Conservation (phyloP, 495 filamentous ascomycete species). For the Oleoguttula mirabilis region DNA sequence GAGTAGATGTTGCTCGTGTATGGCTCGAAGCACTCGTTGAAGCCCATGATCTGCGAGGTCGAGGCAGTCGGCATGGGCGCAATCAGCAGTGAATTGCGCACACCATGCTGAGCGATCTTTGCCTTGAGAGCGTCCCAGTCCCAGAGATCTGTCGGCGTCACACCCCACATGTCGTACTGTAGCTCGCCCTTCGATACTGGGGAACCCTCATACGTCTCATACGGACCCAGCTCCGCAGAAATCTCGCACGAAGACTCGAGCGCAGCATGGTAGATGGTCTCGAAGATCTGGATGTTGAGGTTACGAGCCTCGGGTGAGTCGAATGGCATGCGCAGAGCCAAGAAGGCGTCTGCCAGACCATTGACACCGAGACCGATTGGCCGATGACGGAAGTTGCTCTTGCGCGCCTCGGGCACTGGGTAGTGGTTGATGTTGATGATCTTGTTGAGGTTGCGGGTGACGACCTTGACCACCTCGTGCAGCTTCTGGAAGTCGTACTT, state of each 20-base stretch:
- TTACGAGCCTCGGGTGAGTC: slow-evolving; percentile 86
- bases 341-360: slow-evolving; percentile 96
- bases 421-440: slow-evolving; percentile 98
- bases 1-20: slow-evolving; percentile 99
- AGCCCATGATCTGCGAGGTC: slow-evolving; percentile 91
- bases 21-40: slow-evolving; percentile 99
- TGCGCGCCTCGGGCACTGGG: slow-evolving; percentile 81
- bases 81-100: slow-evolving; percentile 87
- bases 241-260: slow-evolving; percentile 79
- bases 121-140: slow-evolving; percentile 87
- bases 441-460: slow-evolving; percentile 89
- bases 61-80: slow-evolving; percentile 97
- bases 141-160: slow-evolving; percentile 87
- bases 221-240: slow-evolving; percentile 69
- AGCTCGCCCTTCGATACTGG: slow-evolving; percentile 91
- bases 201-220: slow-evolving; percentile 83
- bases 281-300: slow-evolving; percentile 96
- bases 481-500: slow-evolving; percentile 90
- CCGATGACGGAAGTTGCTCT: slow-evolving; percentile 89
- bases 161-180: slow-evolving; percentile 98
- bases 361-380: slow-evolving; percentile 95
- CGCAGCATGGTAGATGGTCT: slow-evolving; percentile 97
- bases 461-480: slow-evolving; percentile 79
- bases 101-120: slow-evolving; percentile 77
- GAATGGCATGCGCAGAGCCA: slow-evolving; percentile 91